A percentile compares a stretch with the other conserved stretches of the same genome.
Conservation (phyloP, 1,284 basidiomycete genomes). For the Sutorius eximius region DNA sequence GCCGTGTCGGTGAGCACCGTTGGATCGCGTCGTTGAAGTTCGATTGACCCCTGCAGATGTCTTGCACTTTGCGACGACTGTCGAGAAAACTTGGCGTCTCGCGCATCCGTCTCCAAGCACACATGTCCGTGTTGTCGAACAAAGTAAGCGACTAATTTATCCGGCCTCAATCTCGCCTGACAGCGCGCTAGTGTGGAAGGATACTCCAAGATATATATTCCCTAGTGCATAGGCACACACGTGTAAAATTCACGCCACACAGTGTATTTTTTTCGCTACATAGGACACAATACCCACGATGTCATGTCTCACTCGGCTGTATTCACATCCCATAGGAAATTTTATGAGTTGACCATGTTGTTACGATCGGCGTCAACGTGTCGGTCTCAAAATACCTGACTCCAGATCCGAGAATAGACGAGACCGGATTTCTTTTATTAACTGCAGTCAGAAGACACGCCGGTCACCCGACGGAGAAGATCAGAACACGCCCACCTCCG, state of each 20-base stretch:
- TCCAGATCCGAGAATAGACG: background rate
- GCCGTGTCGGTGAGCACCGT: constrained; percentile 65
- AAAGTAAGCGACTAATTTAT: constrained; percentile 43
- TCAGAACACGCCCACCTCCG: background rate
- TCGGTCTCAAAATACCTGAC: background rate
- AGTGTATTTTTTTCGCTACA: constrained; percentile 6
- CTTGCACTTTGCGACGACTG: constrained; percentile 73
- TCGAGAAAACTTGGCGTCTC: constrained; percentile 64
- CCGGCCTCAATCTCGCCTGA: constrained; percentile 9
- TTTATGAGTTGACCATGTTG: background rate
- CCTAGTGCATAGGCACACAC: constrained; percentile 33
- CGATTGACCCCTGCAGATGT: constrained; percentile 46
- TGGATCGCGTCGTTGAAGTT: background rate
- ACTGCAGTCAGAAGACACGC: background rate
- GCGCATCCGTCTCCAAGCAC: constrained; percentile 63
- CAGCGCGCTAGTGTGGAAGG: constrained; percentile 59
- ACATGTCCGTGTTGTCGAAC: constrained; percentile 73
- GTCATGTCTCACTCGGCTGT: constrained; percentile 7
- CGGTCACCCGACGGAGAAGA: background rate
- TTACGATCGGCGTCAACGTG: background rate
- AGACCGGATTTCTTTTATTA: background rate
- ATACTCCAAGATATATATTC: constrained; percentile 69
- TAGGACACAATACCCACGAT: constrained; percentile 12
- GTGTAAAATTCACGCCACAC: constrained; percentile 2
- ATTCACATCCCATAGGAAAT: constrained; percentile 2